A percentile compares a stretch with the other conserved stretches of the same genome.
These are phyloP conservation scores for Rhododendron ovatum DNA, from an alignment of 148 eudicot species.

Conservation along the genomic window DNA sequence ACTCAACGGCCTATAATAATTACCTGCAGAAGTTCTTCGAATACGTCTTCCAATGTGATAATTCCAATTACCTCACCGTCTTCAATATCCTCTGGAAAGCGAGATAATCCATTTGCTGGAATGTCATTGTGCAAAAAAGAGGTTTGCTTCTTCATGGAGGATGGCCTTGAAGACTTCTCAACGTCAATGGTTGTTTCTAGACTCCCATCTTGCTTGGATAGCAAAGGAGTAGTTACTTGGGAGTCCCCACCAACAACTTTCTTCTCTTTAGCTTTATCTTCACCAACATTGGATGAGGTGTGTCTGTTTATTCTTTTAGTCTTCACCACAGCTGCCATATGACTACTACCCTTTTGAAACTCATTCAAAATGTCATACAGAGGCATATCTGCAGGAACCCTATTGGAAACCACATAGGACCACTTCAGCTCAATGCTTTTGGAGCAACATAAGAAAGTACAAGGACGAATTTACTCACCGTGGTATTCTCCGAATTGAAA, in stretches of 20 bases:
- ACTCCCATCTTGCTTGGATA: slow-evolving; percentile 42
- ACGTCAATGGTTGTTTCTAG: slow-evolving; percentile 57
- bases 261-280: slow-evolving; percentile 28
- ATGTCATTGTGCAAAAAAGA: slow-evolving; percentile 11
- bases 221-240: slow-evolving; percentile 56
- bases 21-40: slow-evolving; percentile 98
- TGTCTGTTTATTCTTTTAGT: slow-evolving; percentile 38
- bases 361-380: slow-evolving; percentile 93
- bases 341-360: slow-evolving; percentile 96
- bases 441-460: background rate
- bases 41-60: slow-evolving; percentile 95
- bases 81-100: slow-evolving; percentile 56
- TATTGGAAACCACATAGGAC: slow-evolving; percentile 20
- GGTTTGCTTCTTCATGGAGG: slow-evolving; percentile 11
- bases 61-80: slow-evolving; percentile 94
- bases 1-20: background rate
- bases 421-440: background rate
- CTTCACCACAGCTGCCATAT: slow-evolving; percentile 97
- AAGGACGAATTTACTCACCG: slow-evolving; percentile 43
- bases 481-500: slow-evolving; percentile 88
- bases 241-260: slow-evolving; percentile 21
- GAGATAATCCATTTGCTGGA: slow-evolving; percentile 25
- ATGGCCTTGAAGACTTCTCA: slow-evolving; percentile 44
- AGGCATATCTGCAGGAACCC: slow-evolving; percentile 98
- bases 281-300: slow-evolving; percentile 28